phyloP scores from a whole-genome alignment of 257 asterid genomes.

The Oldenlandia corymbosa region DNA sequence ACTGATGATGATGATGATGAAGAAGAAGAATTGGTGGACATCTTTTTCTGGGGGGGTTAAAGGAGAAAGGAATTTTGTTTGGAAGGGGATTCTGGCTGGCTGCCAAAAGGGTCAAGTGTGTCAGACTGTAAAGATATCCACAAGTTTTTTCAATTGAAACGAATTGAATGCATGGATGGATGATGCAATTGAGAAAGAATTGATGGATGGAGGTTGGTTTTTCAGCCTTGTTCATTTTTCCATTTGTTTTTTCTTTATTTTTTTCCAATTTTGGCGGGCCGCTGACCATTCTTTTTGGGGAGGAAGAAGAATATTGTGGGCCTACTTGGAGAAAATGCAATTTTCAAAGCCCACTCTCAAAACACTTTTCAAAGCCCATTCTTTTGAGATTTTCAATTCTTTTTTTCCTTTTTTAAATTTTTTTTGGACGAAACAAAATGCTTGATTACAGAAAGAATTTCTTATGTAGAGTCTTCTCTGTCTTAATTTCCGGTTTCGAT shows the following conservation, averaged over 20 bases:
- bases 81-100: background rate
- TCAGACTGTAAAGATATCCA: slow-evolving; percentile 18
- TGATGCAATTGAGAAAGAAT: background rate
- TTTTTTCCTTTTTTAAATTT: too few species aligned
- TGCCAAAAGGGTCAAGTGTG: background rate
- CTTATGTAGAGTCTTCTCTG: too few species aligned
- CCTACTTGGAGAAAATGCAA: background rate
- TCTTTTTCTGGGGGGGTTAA: background rate
- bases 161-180: slow-evolving; percentile 12
- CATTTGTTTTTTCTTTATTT: background rate
- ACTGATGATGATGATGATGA: background rate
- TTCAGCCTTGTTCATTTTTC: background rate
- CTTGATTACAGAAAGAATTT: too few species aligned
- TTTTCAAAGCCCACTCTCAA: background rate
- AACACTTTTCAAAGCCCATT: too few species aligned
- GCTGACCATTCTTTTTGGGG: background rate
- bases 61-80: background rate
- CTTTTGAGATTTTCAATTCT: background rate
- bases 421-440: too few species aligned
- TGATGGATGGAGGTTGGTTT: slow-evolving; percentile 7
- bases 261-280: slow-evolving; percentile 4
- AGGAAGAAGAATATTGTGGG: background rate
- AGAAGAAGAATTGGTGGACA: slow-evolving; percentile 13
- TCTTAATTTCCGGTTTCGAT: too few species aligned
- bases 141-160: slow-evolving; percentile 8